Base-by-base conservation (phyloP, 371 early-diverging fungal species). In the Mortierella sp. region DNA sequence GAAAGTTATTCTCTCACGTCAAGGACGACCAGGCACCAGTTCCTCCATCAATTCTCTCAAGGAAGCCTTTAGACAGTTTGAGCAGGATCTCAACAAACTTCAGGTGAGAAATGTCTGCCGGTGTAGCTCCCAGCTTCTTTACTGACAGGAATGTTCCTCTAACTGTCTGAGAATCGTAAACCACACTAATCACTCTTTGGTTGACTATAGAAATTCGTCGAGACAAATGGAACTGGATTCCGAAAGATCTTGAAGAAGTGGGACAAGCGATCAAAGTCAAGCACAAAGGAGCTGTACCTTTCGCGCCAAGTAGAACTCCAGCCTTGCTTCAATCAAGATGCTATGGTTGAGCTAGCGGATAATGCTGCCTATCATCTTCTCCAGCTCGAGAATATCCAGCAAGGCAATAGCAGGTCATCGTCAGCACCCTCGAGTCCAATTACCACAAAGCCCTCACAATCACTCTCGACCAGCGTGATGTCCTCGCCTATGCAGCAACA, bases 241-340 rank as follows among this genome's bases (percentile, higher is more conserved):
- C 84, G 96, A 29, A 98, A 98, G 87, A 98, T 98, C 57, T 83
- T 98, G 60, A 98, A 98, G 75, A 98, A 98, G 82, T 98, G 96
- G 96, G 99, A 98, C 87, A 98, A 98, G 85, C 93, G 97, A 26
- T 92, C 95, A 23, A 96, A 96, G 84, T 94, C 96, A 3, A 93
- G 91, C 28, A 98, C 96, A 19, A 97, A 97, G 83, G 98, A 98
- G 76, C 89, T 97, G 31, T 98, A 97, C 75, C 88, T 98, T 15
- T 90, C 96, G 2, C 91, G 97, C 6, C 98, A 98, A 76, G 89
- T 97, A 49, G 97, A 97, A 64, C 91, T 97, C 47, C 98, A 97
- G 83, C 96, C 97, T 1, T 96, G 96, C 82, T 98, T 98, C 85
- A 96, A 97, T 82, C 91, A 92, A 58, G 96, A 96, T 43, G 89